Evolutionary conservation across 139 green algal species (phyloP), one percentile per base, ranked within the genome.

Genomic region (Chlamydomonas asymmetrica): DNA sequence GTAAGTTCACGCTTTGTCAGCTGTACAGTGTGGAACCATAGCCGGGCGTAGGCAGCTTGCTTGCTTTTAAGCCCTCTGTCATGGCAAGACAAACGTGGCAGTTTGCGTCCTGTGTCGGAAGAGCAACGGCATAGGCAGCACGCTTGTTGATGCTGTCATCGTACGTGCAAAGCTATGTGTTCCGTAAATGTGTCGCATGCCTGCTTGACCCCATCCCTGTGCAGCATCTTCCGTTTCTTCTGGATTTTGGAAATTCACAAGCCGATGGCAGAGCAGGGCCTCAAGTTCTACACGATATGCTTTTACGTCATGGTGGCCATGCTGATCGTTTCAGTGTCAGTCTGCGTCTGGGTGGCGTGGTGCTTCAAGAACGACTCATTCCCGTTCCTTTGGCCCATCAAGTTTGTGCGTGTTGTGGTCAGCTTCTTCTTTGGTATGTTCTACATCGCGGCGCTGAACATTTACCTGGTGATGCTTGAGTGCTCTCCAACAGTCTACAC

Each of bases 341-440:
- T 88, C 45, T 88, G 83, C 56, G 68, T 85, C 32, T 88, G 83
- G 83, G 83, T 88, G 32, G 83, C 79, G 22, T 83, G 75, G 79
- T 81, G 79, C 75, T 88, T 88, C 59, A 85, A 79, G 38, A 85
- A 83, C 54, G 83, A 85, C 75, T 80, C 43, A 37, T 88, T 86
- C 57, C 79, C 80, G 1, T 86, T 84, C 73, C 63, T 88, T 6
- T 88, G 83, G 83, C 83, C 83, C 57, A 88, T 88, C 67, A 88
- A 88, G 64, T 80, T 88, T 5, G 75, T 81, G 37, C 83, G 83
- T 9, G 63, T 88, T n/a, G 79, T 88, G 32, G 83, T 82, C 27
- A 77, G 62, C 56, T 31, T 88, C 29, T 88, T 88, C 64, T 84
- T 88, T 27, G 77, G 80, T 25, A 86, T 83, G 60, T 76, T 86